Conservation (phyloP, 2,329 filamentous ascomycete genomes). For the Cladophialophora bantiana region DNA sequence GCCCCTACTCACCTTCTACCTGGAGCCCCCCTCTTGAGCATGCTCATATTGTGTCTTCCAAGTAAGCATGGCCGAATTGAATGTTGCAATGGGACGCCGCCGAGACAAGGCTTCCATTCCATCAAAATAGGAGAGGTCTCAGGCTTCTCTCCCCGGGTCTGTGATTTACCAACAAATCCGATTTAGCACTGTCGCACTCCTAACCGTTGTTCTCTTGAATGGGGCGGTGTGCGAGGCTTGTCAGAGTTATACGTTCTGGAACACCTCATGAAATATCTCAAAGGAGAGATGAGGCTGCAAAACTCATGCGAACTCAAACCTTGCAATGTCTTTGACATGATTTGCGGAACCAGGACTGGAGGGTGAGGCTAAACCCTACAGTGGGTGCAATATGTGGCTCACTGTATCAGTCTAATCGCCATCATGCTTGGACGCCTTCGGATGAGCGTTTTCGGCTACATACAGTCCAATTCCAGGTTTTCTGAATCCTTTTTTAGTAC, state of each 20-base stretch:
- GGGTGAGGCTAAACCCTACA: neutral
- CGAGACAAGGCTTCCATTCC: too few relatives aligned
- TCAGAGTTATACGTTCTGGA: slow-evolving; percentile 5
- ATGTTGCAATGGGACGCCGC: neutral
- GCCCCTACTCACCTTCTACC: neutral
- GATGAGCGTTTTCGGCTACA: slow-evolving; percentile 11
- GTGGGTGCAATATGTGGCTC: too few relatives aligned
- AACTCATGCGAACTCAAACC: slow-evolving; percentile 4
- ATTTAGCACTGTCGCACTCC: too few relatives aligned
- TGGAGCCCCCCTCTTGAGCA: neutral
- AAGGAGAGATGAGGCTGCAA: neutral
- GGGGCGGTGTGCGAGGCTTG: slow-evolving; percentile 4
- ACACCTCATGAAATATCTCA: neutral
- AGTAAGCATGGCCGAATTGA: neutral
- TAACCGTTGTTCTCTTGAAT: neutral
- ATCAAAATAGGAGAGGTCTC: neutral
- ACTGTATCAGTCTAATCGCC: slow-evolving; percentile 11
- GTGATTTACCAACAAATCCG: neutral
- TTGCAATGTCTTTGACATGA: slow-evolving; percentile 24
- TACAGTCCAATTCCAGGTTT: slow-evolving; percentile 4
- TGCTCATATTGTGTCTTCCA: neutral
- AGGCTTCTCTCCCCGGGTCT: slow-evolving; percentile 8
- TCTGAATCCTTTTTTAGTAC: too few relatives aligned
- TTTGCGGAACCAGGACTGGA: slow-evolving; percentile 26
- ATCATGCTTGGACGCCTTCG: slow-evolving; percentile 25